A percentile compares a stretch with the other conserved stretches of the same genome.
Evolutionary conservation across 768 basidiomycete species (phyloP).

Genomic region (Podaxis mareebaensis): DNA sequence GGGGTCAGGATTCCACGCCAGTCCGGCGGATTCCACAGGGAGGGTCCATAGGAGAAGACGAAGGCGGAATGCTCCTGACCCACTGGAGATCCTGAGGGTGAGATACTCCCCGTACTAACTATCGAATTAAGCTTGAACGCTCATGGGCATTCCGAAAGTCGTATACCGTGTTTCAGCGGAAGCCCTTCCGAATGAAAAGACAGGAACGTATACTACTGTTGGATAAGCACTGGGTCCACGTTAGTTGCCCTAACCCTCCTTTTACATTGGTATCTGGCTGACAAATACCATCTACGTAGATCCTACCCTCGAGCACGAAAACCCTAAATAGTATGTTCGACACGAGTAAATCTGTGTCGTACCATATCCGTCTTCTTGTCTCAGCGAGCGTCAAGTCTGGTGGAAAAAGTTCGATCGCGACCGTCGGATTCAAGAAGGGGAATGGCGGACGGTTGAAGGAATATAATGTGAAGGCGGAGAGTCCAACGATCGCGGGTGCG

Average conservation of each 20-base stretch:
- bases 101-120: not conserved
- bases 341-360: constrained; percentile 10
- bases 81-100: not conserved
- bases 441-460: constrained; percentile 2
- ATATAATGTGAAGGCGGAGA: constrained; percentile 9
- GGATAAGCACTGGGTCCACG: constrained; percentile 15
- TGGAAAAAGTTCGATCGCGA: not conserved
- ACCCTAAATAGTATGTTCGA: constrained; percentile 9
- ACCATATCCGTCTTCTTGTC: constrained; percentile 4
- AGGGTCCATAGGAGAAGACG: not conserved
- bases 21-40: not conserved
- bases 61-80: not conserved
- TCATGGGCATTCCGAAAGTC: not conserved
- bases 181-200: constrained; percentile 2
- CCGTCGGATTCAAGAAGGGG: constrained; percentile 1
- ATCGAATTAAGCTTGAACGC: not conserved
- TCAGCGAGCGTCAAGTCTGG: constrained; percentile 1
- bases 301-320: constrained; percentile 13
- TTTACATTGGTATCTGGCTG: not conserved
- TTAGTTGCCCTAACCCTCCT: not conserved
- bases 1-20: not conserved
- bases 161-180: constrained; percentile 12
- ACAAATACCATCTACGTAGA: not conserved
- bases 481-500: constrained; percentile 3
- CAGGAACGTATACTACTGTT: constrained; percentile 6